phyloP scores from a whole-genome alignment of 2,329 filamentous ascomycete species.

The Penicillium sumatraense region DNA sequence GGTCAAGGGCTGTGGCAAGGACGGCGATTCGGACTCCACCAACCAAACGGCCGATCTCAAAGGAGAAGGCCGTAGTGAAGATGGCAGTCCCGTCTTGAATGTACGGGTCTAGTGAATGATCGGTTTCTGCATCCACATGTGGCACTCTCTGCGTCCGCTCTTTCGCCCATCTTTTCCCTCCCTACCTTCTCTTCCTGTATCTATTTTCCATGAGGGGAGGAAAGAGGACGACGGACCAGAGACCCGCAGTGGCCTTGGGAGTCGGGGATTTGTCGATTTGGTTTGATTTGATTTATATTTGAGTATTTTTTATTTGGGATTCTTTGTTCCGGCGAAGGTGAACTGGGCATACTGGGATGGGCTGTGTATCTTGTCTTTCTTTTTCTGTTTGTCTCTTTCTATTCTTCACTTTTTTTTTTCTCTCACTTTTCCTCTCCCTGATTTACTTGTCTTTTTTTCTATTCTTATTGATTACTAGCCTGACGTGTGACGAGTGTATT shows the following conservation, averaged over 20 bases:
- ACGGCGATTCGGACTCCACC: slow-evolving; percentile 29
- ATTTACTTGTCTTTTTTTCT: too few relatives aligned
- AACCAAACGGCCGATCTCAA: slow-evolving; percentile 18
- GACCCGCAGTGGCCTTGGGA: slow-evolving; percentile 23
- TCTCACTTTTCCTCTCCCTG: slow-evolving; percentile 11
- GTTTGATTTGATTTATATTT: slow-evolving; percentile 2
- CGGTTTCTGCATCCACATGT: slow-evolving; percentile 18
- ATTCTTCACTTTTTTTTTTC: slow-evolving; percentile 13
- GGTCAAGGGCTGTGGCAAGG: slow-evolving; percentile 69
- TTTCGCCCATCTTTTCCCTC: background rate
- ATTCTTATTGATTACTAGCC: slow-evolving; percentile 22
- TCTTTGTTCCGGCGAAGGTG: slow-evolving; percentile 16
- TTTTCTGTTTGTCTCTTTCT: background rate
- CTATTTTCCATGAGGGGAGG: slow-evolving; percentile 12
- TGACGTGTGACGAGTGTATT: slow-evolving; percentile 33
- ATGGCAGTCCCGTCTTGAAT: slow-evolving; percentile 26
- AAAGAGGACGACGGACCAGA: slow-evolving; percentile 10
- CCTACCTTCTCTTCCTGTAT: slow-evolving; percentile 7
- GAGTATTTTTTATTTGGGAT: slow-evolving; percentile 1
- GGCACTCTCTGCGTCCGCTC: slow-evolving; percentile 9
- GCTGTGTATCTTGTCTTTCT: slow-evolving; percentile 12
- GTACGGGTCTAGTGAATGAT: slow-evolving; percentile 14
- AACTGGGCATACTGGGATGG: slow-evolving; percentile 18
- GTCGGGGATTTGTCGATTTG: slow-evolving; percentile 11
- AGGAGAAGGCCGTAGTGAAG: slow-evolving; percentile 25